Conservation (phyloP, 2,329 filamentous ascomycete species). For the Penicillium sp. region DNA sequence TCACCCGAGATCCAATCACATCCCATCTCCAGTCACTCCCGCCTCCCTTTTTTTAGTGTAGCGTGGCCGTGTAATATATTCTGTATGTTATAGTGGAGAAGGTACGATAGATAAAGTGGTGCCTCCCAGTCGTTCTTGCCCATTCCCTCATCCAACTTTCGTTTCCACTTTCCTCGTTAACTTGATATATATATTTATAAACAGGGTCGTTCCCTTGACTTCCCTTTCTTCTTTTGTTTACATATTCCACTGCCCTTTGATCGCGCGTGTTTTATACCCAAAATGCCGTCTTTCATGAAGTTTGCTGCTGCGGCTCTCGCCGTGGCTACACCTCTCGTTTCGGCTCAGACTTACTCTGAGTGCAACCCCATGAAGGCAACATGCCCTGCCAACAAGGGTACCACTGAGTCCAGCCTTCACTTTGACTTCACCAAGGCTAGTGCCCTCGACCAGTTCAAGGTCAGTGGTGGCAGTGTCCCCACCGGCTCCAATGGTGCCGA, state of each 20-base stretch:
- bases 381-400: conserved; percentile 70
- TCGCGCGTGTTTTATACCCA: conserved; percentile 2
- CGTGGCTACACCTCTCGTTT: conserved; percentile 31
- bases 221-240: conserved; percentile 1
- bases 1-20: conserved; percentile 2
- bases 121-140: background rate
- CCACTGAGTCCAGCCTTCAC: conserved; percentile 48
- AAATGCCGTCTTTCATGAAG: conserved; percentile 34
- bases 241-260: background rate
- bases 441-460: conserved; percentile 61
- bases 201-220: background rate
- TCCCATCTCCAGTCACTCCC: background rate
- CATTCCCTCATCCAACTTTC: background rate
- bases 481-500: conserved; percentile 70
- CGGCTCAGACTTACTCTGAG: conserved; percentile 69
- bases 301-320: conserved; percentile 32
- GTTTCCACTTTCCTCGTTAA: conserved; percentile 12
- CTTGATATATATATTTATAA: background rate
- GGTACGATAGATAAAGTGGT: background rate
- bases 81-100: background rate
- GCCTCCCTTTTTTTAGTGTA: conserved; percentile 8
- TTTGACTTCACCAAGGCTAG: conserved; percentile 50
- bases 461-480: conserved; percentile 62
- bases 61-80: conserved; percentile 1
- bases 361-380: conserved; percentile 64